These are phyloP conservation scores for Lachnellula subtilissima DNA, from an alignment of 2,329 filamentous ascomycete species.

Conservation along the genomic window DNA sequence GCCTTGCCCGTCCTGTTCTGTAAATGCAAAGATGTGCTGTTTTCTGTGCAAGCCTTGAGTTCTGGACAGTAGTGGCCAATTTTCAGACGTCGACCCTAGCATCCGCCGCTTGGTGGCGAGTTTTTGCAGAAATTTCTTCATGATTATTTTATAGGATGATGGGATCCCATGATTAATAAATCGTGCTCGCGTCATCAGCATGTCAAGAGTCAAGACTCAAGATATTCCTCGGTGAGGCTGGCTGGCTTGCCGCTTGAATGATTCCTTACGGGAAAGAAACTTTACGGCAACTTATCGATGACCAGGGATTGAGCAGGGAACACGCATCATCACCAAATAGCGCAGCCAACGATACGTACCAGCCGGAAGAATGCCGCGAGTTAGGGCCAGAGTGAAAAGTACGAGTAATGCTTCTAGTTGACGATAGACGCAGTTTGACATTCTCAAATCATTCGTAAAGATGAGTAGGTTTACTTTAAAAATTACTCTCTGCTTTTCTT, in stretches of 20 bases:
- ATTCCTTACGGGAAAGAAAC: neutral
- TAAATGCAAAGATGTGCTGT: neutral
- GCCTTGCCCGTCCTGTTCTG: neutral
- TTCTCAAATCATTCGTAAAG: neutral
- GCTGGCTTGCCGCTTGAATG: no score
- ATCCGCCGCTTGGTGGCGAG: neutral
- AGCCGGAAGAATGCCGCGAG: conserved; percentile 2
- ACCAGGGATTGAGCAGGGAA: neutral
- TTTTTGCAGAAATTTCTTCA: neutral
- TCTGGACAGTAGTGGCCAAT: neutral
- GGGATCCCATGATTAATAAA: no score
- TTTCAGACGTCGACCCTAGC: neutral
- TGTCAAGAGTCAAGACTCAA: neutral
- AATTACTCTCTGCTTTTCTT: no score
- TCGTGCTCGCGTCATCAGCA: neutral
- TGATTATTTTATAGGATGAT: neutral
- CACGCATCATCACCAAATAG: neutral
- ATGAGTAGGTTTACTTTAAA: neutral
- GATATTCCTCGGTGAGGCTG: neutral
- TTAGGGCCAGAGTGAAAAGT: neutral
- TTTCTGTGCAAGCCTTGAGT: neutral
- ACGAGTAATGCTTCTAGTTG: no score
- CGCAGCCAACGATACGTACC: neutral
- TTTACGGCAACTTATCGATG: neutral
- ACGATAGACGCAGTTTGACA: no score